Conservation (phyloP, 164 flowering plant species). For the Piper longum region DNA sequence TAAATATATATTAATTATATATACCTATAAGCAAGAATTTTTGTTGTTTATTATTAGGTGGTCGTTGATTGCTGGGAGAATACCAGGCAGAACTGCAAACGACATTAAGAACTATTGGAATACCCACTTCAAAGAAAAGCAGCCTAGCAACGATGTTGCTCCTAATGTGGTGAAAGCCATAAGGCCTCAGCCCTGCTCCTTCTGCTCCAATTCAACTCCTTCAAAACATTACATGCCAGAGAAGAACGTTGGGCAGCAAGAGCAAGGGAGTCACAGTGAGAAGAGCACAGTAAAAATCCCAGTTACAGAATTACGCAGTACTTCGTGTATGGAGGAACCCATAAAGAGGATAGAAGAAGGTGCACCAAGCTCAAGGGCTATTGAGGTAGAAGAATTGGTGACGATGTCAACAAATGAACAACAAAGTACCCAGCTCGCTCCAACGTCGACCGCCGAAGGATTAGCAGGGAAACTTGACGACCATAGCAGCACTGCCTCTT, state of each 20-base stretch:
- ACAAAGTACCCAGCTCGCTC: background rate
- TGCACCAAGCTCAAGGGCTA: no score
- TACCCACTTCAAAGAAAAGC: background rate
- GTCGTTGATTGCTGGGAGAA: conserved; percentile 12
- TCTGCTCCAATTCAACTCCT: conserved; percentile 3
- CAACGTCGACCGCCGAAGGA: background rate
- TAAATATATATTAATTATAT: background rate
- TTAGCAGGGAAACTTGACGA: background rate
- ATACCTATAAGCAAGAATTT: background rate
- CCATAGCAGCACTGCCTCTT: background rate
- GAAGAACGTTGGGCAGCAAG: background rate
- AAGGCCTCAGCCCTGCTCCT: conserved; percentile 7
- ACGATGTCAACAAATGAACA: no score
- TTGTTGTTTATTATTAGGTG: conserved; percentile 2
- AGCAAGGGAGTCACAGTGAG: background rate
- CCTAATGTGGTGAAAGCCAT: conserved; percentile 1
- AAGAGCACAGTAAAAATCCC: no score
- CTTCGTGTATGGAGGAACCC: no score
- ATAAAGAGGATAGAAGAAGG: no score
- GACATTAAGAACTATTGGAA: conserved; percentile 11
- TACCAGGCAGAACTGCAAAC: conserved; percentile 10
- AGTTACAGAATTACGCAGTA: no score
- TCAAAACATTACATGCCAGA: background rate
- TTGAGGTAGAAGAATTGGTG: no score
- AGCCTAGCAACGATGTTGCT: background rate